Evolutionary conservation across 371 early-diverging fungal genomes (phyloP).

Genomic region (Lichtheimia corymbifera): DNA sequence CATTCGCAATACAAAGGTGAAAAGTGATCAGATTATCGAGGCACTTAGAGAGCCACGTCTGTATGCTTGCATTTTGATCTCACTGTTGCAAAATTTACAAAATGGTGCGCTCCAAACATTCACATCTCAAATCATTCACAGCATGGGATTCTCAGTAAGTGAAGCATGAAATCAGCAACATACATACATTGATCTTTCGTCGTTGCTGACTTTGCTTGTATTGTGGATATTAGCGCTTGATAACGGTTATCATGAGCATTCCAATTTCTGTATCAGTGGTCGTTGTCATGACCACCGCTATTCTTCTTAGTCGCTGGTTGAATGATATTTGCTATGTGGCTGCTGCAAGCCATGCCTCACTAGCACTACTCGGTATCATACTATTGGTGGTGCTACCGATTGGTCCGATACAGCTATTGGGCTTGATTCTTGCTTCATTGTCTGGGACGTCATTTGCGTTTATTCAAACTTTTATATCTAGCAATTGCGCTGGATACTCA

Average conservation of each 20-base stretch:
- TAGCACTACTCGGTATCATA: constrained; percentile 22
- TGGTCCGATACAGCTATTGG: constrained; percentile 16
- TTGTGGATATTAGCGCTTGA: constrained; percentile 10
- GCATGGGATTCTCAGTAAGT: constrained; percentile 31
- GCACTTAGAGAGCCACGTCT: constrained; percentile 29
- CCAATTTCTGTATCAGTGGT: background rate
- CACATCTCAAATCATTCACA: constrained; percentile 21
- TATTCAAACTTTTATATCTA: constrained; percentile 9
- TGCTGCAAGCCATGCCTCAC: constrained; percentile 2
- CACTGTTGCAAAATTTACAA: constrained; percentile 22
- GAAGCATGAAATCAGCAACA: background rate
- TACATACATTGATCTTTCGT: background rate
- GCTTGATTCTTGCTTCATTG: constrained; percentile 19
- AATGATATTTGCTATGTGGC: constrained; percentile 24
- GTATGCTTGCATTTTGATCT: constrained; percentile 28
- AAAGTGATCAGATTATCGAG: constrained; percentile 29
- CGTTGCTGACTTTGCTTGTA: background rate
- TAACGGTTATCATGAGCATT: constrained; percentile 13
- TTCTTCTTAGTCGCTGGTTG: constrained; percentile 12
- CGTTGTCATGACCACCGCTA: constrained; percentile 16
- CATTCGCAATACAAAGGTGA: constrained; percentile 23
- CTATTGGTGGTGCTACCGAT: constrained; percentile 24
- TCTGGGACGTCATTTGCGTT: constrained; percentile 21
- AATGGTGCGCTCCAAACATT: constrained; percentile 30
- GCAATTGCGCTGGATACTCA: constrained; percentile 11